Evolutionary conservation across 768 basidiomycete genomes (phyloP).

Genomic region (Agaricus blazei): DNA sequence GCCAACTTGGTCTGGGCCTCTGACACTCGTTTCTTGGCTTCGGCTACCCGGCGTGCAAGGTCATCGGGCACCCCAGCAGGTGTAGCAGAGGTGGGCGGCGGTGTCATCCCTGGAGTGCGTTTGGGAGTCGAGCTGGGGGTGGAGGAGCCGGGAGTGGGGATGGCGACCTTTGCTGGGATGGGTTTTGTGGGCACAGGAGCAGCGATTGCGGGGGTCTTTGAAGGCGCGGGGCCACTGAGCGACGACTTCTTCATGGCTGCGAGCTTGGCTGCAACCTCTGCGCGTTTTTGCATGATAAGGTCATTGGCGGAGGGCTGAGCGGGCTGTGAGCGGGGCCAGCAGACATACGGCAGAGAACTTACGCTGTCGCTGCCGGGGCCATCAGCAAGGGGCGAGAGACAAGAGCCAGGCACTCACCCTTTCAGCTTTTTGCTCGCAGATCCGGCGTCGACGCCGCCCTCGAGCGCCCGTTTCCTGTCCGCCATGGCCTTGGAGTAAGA

Average conservation of each 20-base stretch:
- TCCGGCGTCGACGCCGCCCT: constrained; percentile 43
- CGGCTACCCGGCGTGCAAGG: constrained; percentile 67
- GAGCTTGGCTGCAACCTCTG: constrained; percentile 81
- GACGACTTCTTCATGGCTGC: constrained; percentile 61
- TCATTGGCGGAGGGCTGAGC: constrained; percentile 47
- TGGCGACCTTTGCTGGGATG: constrained; percentile 28
- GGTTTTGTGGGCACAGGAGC: constrained; percentile 34
- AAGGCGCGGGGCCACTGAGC: constrained; percentile 19
- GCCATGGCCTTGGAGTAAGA: constrained; percentile 37
- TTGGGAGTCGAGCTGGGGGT: constrained; percentile 32
- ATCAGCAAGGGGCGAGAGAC: constrained; percentile 10
- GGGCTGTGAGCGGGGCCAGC: constrained; percentile 1
- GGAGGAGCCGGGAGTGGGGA: constrained; percentile 26
- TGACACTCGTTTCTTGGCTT: constrained; percentile 80
- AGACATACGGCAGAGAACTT: constrained; percentile 21
- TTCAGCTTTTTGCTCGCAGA: constrained; percentile 54
- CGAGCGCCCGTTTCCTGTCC: constrained; percentile 60
- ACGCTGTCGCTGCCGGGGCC: constrained; percentile 49
- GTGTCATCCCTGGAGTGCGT: constrained; percentile 15
- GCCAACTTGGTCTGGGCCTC: constrained; percentile 75
- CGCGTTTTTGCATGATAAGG: constrained; percentile 77
- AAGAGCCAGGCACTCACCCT: constrained; percentile 40
- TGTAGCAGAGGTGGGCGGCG: constrained; percentile 27
- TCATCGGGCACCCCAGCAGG: constrained; percentile 52
- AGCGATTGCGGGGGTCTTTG: constrained; percentile 23